Conservation (phyloP, 1,284 basidiomycete genomes). For the Psilocybe mexicana region DNA sequence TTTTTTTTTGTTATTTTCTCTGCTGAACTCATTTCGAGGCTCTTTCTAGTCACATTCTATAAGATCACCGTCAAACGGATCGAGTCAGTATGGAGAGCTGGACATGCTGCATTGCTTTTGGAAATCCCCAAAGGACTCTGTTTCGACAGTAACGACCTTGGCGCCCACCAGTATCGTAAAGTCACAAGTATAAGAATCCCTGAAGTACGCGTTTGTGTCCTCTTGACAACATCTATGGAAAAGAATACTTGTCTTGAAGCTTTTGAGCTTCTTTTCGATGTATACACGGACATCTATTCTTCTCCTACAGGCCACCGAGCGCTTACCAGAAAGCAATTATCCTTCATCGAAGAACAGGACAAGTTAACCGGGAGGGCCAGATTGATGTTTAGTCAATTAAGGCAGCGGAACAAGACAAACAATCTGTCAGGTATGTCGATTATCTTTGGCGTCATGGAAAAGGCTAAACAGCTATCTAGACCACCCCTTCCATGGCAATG, state of each 20-base stretch:
- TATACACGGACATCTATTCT: conserved; percentile 69
- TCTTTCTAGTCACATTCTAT: conserved; percentile 27
- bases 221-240: conserved; percentile 42
- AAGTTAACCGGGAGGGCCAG: conserved; percentile 61
- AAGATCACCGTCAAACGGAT: conserved; percentile 39
- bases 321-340: conserved; percentile 54
- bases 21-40: not conserved
- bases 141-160: conserved; percentile 73
- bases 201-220: conserved; percentile 42
- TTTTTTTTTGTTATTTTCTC: conserved; percentile 20
- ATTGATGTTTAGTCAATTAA: conserved; percentile 48
- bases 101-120: conserved; percentile 55
- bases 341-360: conserved; percentile 78
- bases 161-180: conserved; percentile 63
- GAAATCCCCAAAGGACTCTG: conserved; percentile 60
- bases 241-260: conserved; percentile 70
- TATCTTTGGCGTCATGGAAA: not conserved
- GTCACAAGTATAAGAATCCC: conserved; percentile 60
- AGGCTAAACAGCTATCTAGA: conserved; percentile 24
- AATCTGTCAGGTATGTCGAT: conserved; percentile 16
- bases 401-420: conserved; percentile 15
- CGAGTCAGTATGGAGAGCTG: conserved; percentile 56
- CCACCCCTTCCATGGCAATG: conserved; percentile 41
- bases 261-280: conserved; percentile 53
- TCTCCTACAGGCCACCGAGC: conserved; percentile 61